These are phyloP conservation scores for Cladobotryum protrusum DNA, from an alignment of 2,329 filamentous ascomycete species.

Conservation along the genomic window DNA sequence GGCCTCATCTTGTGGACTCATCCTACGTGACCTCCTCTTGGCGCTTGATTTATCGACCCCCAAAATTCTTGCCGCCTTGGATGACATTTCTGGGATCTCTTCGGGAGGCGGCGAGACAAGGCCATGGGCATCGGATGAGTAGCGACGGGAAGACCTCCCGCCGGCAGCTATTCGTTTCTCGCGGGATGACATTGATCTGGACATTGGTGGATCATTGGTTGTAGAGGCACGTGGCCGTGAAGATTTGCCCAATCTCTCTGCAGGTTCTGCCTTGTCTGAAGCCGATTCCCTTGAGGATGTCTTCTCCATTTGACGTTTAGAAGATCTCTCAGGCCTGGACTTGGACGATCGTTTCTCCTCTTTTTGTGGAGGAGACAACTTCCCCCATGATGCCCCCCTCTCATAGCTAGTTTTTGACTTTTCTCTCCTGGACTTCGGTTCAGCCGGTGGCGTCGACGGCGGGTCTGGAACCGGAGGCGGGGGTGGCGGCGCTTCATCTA, in stretches of 20 bases:
- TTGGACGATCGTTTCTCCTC: conserved; percentile 49
- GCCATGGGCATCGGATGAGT: conserved; percentile 60
- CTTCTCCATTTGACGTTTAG: conserved; percentile 51
- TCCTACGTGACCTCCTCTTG: conserved; percentile 42
- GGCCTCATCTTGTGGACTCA: conserved; percentile 36
- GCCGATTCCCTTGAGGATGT: conserved; percentile 61
- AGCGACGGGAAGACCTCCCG: conserved; percentile 58
- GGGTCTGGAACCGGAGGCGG: conserved; percentile 43
- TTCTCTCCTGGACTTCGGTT: conserved; percentile 63
- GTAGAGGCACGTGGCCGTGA: conserved; percentile 52
- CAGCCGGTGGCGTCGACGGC: conserved; percentile 45
- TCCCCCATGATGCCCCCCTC: conserved; percentile 63
- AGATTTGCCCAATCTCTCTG: conserved; percentile 37
- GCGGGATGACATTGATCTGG: conserved; percentile 62
- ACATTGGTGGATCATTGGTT: conserved; percentile 60
- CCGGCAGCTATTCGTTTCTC: conserved; percentile 53
- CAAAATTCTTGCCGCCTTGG: conserved; percentile 74
- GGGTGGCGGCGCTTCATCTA: conserved; percentile 23
- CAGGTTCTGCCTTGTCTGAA: conserved; percentile 61
- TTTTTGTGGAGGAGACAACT: conserved; percentile 38
- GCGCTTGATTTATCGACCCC: conserved; percentile 45
- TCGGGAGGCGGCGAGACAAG: conserved; percentile 69
- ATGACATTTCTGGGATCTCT: conserved; percentile 55
- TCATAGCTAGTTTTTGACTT: conserved; percentile 70
- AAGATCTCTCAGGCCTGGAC: conserved; percentile 57